phyloP scores from a whole-genome alignment of 345 rosid genomes.

The Eucalyptus curtisii region DNA sequence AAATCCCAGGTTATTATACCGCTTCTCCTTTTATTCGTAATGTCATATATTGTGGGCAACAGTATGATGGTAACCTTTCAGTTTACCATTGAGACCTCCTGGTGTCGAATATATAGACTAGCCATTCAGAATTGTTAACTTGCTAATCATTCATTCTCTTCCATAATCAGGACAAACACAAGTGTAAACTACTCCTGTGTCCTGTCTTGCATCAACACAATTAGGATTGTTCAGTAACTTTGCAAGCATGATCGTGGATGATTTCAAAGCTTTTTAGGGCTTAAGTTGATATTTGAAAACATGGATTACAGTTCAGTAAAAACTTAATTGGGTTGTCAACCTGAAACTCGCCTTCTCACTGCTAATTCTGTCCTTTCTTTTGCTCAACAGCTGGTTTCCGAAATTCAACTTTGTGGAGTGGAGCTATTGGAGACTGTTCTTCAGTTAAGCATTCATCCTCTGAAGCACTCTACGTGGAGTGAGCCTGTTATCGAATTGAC shows the following conservation, averaged over 20 bases:
- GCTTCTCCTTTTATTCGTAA: neutral
- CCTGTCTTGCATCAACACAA: neutral
- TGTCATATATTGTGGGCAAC: neutral
- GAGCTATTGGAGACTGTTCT: slow-evolving; percentile 46
- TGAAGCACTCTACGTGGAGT: slow-evolving; percentile 13
- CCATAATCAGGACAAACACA: neutral
- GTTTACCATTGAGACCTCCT: neutral
- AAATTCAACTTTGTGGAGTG: slow-evolving; percentile 48
- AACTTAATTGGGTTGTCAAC: neutral
- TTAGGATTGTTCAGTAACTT: neutral
- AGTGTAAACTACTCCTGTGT: neutral
- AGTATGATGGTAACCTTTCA: neutral
- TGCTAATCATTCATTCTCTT: neutral
- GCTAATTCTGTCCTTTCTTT: neutral
- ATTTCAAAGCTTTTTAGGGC: neutral
- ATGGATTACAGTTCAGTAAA: neutral
- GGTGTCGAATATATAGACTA: neutral
- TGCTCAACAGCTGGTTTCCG: slow-evolving; percentile 27
- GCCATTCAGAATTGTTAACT: neutral
- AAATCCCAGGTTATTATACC: neutral
- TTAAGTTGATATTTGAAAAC: neutral
- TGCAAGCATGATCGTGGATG: neutral
- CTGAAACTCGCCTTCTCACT: neutral
- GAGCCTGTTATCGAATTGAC: slow-evolving; percentile 43
- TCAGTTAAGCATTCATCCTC: slow-evolving; percentile 22